Evolutionary conservation across 2,329 filamentous ascomycete species (phyloP), one percentile per base, ranked within the genome.

Genomic region (Neofusicoccum cordaticola): DNA sequence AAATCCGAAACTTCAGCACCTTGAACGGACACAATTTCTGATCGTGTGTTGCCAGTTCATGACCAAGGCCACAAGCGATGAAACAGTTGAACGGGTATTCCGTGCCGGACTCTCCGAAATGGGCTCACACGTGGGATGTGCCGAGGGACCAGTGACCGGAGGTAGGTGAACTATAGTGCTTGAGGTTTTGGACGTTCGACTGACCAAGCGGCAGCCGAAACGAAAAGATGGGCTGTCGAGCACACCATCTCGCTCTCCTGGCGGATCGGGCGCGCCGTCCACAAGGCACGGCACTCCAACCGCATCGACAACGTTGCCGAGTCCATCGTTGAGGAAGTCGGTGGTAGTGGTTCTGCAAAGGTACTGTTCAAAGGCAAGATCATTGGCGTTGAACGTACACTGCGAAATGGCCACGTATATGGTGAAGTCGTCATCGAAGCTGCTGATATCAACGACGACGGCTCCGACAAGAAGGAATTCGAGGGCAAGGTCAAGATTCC

Each of bases 281-380:
- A 69, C 47, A 64, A 70, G 22, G 74, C 76, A 2, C 70, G 75
- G 17, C 74, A 74, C 63, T 70, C 74, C 17, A 76, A 77, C 58
- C 68, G 73, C 13, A 73, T 78, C 42, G 76, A 77, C 50, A 73
- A 45, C 5, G 75, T 78, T 0, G 75, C 75, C 2, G 74, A 77
- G 60, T 71, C 71, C 34, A 78, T 81, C 48, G 77, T 81, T 39
- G 71, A 80, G 4, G 78, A 79, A 4, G 79, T 81, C 34, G 79
- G 79, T 45, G 72, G 77, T 9, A 53, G 70, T 9, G 68, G 72
- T 62, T 76, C 71, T 2, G 79, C 76, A 1, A 72, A 74, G 34
- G 73, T 80, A 1, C 69, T 82, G 1, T 82, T 80, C 70, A 79
- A 77, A 42, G 80, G 80, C 31, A 82, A 82, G 66, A 79, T 82